These are phyloP conservation scores for Russula foetens DNA, from an alignment of 768 basidiomycete genomes.

Conservation along the genomic window DNA sequence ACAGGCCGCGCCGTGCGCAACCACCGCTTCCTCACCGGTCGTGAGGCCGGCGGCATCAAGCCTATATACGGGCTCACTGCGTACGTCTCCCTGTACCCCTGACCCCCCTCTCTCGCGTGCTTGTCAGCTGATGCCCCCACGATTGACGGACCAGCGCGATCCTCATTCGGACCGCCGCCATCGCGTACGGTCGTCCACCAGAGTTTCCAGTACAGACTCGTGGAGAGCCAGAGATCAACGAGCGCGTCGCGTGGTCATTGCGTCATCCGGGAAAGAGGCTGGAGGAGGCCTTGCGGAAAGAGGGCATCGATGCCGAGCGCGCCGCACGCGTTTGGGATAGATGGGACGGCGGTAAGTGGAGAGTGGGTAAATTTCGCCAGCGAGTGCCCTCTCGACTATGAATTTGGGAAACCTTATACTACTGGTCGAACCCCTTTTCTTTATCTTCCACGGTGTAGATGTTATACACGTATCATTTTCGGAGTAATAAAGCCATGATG, in stretches of 20 bases:
- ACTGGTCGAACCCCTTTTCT: too few relatives aligned
- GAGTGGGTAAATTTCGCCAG: not conserved
- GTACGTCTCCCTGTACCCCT: slow-evolving; percentile 34
- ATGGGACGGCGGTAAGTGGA: slow-evolving; percentile 13
- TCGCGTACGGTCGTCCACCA: slow-evolving; percentile 41
- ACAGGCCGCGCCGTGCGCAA: slow-evolving; percentile 33
- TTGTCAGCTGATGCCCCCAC: not conserved
- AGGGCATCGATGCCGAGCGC: slow-evolving; percentile 23
- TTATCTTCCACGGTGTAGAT: not conserved
- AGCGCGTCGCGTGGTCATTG: slow-evolving; percentile 39
- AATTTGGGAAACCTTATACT: not conserved
- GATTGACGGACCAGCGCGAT: slow-evolving; percentile 33
- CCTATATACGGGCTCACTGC: slow-evolving; percentile 87
- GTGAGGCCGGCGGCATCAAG: slow-evolving; percentile 78
- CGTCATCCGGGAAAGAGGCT: slow-evolving; percentile 22
- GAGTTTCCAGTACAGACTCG: slow-evolving; percentile 39
- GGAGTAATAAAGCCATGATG: not conserved
- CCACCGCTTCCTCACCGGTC: slow-evolving; percentile 79
- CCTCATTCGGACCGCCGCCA: slow-evolving; percentile 39
- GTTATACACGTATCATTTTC: not conserved
- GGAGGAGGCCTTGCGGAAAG: slow-evolving; percentile 22
- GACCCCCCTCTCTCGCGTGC: not conserved
- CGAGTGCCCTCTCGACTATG: slow-evolving; percentile 1
- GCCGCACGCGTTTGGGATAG: slow-evolving; percentile 16
- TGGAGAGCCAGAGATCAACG: slow-evolving; percentile 33